phyloP scores from a whole-genome alignment of 1,284 basidiomycete species.

The Cutaneotrichosporon dermatis region DNA sequence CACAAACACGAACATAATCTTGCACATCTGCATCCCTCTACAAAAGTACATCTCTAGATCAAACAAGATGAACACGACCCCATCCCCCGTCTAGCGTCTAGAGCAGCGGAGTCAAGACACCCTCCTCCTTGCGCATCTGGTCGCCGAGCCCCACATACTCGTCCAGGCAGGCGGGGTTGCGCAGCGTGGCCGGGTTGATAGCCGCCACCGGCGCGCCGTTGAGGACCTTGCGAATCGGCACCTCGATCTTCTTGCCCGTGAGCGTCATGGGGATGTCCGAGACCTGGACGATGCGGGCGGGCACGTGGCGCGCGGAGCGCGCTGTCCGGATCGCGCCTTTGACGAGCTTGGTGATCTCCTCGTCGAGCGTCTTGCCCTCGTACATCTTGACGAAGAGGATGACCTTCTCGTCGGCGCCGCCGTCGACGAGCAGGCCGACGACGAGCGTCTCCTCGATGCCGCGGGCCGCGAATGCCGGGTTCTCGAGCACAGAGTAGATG shows the following conservation, averaged over 20 bases:
- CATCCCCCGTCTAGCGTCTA: not conserved
- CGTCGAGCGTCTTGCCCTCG: constrained; percentile 55
- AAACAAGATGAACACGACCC: not conserved
- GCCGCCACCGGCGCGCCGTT: constrained; percentile 66
- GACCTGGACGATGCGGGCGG: constrained; percentile 63
- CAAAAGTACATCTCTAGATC: not conserved
- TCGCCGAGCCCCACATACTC: constrained; percentile 62
- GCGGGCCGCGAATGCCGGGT: constrained; percentile 50
- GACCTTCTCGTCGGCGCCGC: constrained; percentile 73
- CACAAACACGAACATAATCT: too few species aligned
- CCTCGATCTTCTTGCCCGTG: constrained; percentile 78
- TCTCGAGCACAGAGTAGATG: constrained; percentile 76
- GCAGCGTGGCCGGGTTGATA: constrained; percentile 70
- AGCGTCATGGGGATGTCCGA: constrained; percentile 75
- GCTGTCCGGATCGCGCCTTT: constrained; percentile 61
- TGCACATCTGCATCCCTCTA: too few species aligned
- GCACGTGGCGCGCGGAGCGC: constrained; percentile 70
- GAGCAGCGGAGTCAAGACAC: constrained; percentile 18
- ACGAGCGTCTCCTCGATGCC: constrained; percentile 67
- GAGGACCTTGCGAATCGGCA: constrained; percentile 56
- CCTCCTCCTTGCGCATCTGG: constrained; percentile 52
- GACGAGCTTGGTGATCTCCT: constrained; percentile 58
- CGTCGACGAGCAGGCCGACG: constrained; percentile 66
- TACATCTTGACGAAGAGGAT: constrained; percentile 68
- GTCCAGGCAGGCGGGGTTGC: constrained; percentile 67